A percentile compares a stretch with the other conserved stretches of the same genome.
phyloP scores from a whole-genome alignment of 2,329 filamentous ascomycete genomes.

The Plectosphaerella cucumerina region DNA sequence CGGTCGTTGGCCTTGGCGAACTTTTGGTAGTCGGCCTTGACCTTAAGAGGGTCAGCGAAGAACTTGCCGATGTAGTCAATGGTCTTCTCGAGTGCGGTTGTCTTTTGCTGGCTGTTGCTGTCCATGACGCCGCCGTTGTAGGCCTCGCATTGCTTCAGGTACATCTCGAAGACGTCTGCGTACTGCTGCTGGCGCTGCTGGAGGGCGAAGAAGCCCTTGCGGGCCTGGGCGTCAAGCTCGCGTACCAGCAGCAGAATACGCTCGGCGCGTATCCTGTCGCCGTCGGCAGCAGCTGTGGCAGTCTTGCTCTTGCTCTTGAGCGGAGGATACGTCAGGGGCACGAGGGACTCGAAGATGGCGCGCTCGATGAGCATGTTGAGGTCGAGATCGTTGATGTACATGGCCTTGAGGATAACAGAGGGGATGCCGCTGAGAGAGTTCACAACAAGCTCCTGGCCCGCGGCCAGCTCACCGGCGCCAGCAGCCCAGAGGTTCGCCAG shows the following conservation, averaged over 20 bases:
- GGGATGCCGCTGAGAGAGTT: slow-evolving; percentile 78
- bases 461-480: slow-evolving; percentile 78
- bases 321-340: slow-evolving; percentile 85
- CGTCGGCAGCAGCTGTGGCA: slow-evolving; percentile 48
- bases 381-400: slow-evolving; percentile 85
- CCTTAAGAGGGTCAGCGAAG: slow-evolving; percentile 70
- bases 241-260: slow-evolving; percentile 79
- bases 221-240: slow-evolving; percentile 71
- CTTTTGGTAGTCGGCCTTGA: slow-evolving; percentile 75
- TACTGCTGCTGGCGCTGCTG: slow-evolving; percentile 74
- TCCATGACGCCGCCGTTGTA: slow-evolving; percentile 86
- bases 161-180: slow-evolving; percentile 68
- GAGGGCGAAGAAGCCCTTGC: slow-evolving; percentile 83
- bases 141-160: slow-evolving; percentile 78
- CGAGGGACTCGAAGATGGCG: slow-evolving; percentile 78
- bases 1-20: slow-evolving; percentile 91
- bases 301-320: slow-evolving; percentile 52
- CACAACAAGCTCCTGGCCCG: slow-evolving; percentile 72
- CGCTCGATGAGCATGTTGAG: slow-evolving; percentile 81
- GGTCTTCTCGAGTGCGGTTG: slow-evolving; percentile 66
- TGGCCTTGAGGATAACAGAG: slow-evolving; percentile 78
- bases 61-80: slow-evolving; percentile 70
- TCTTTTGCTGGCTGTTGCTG: slow-evolving; percentile 64
- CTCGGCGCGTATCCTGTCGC: slow-evolving; percentile 76
- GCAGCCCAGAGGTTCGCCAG: slow-evolving; percentile 92